Conservation (phyloP, 2,329 filamentous ascomycete species). For the Pyrenophora seminiperda region DNA sequence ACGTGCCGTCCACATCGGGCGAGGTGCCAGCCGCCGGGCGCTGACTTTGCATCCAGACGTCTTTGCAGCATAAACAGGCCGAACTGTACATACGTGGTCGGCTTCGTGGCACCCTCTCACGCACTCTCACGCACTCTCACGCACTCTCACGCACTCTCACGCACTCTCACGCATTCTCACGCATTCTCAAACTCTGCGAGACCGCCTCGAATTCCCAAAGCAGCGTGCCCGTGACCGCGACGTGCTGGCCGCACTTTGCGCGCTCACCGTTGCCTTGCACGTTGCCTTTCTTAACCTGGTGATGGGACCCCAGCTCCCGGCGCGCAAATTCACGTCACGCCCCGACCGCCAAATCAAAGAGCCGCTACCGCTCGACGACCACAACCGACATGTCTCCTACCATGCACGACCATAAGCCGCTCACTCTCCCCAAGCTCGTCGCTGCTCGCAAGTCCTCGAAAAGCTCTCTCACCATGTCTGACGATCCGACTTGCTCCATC, state of each 20-base stretch:
- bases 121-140: no score
- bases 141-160: constrained; percentile 38
- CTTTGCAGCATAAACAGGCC: constrained; percentile 34
- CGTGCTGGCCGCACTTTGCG: constrained; percentile 23
- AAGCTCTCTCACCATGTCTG: constrained; percentile 40
- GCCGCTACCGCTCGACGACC: background rate
- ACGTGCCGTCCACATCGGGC: constrained; percentile 41
- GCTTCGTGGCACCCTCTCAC: constrained; percentile 46
- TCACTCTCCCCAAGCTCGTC: constrained; percentile 47
- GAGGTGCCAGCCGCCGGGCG: constrained; percentile 26
- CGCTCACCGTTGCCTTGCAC: constrained; percentile 7
- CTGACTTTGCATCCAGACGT: constrained; percentile 32
- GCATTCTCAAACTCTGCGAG: constrained; percentile 38
- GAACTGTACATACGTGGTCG: constrained; percentile 46
- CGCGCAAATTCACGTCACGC: constrained; percentile 37
- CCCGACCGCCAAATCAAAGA: constrained; percentile 21
- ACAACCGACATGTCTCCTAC: constrained; percentile 11
- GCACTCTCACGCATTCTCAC: constrained; percentile 35
- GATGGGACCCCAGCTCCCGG: constrained; percentile 45
- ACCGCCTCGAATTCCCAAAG: constrained; percentile 36
- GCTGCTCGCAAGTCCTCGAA: constrained; percentile 46
- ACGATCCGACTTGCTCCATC: constrained; percentile 40
- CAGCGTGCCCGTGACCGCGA: constrained; percentile 24
- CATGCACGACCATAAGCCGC: constrained; percentile 50
- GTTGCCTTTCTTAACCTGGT: constrained; percentile 38